Percentiles rank a stretch among this genome's conserved stretches.
Evolutionary conservation across 495 filamentous ascomycete species (phyloP).

Genomic region (Penicillium steckii): DNA sequence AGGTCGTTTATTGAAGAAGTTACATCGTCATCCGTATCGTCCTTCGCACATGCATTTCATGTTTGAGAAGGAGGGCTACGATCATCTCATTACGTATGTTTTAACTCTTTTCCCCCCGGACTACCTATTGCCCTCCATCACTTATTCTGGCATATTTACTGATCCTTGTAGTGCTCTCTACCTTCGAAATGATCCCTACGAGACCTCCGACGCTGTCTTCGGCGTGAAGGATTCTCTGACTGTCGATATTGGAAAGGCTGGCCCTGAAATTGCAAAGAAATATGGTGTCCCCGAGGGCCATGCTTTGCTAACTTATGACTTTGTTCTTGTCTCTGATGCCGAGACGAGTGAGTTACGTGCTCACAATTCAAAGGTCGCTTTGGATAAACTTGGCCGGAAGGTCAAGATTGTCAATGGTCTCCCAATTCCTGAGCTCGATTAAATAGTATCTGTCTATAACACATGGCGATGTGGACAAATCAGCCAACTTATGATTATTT

Average conservation of each 20-base stretch:
- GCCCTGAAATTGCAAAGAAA: slow-evolving; percentile 56
- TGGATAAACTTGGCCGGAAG: slow-evolving; percentile 67
- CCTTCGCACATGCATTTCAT: slow-evolving; percentile 95
- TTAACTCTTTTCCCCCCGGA: background rate
- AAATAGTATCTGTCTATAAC: too few relatives aligned
- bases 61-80: slow-evolving; percentile 84
- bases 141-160: slow-evolving; percentile 1
- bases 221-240: slow-evolving; percentile 86
- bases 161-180: slow-evolving; percentile 64
- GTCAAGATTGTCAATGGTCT: slow-evolving; percentile 80
- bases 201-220: slow-evolving; percentile 89
- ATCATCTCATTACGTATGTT: slow-evolving; percentile 81
- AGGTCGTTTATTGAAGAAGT: slow-evolving; percentile 66
- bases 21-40: slow-evolving; percentile 76
- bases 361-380: slow-evolving; percentile 68
- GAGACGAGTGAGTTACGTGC: slow-evolving; percentile 67
- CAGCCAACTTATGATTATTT: too few relatives aligned
- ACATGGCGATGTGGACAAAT: too few relatives aligned
- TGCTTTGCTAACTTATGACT: slow-evolving; percentile 62
- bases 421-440: slow-evolving; percentile 77
- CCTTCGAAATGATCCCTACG: slow-evolving; percentile 80
- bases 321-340: slow-evolving; percentile 71
- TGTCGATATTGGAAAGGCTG: slow-evolving; percentile 66
- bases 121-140: slow-evolving; percentile 2
- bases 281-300: slow-evolving; percentile 55